A percentile compares a stretch with the other conserved stretches of the same genome.
phyloP scores from a whole-genome alignment of 495 filamentous ascomycete genomes.

The Penicillium taxi region DNA sequence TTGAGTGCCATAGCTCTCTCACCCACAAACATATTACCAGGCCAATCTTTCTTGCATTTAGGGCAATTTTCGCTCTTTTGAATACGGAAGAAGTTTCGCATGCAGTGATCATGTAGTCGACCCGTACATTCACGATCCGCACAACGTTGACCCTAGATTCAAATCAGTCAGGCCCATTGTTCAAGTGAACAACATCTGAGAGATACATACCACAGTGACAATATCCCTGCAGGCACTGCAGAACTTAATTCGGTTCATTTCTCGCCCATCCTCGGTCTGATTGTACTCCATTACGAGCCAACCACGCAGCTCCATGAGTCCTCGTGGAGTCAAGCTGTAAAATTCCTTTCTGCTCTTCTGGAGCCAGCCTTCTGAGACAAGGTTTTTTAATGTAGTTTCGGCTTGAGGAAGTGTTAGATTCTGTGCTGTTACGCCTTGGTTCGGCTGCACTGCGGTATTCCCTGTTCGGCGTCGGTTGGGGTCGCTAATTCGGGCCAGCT shows the following conservation, averaged over 20 bases:
- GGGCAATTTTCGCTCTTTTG: conserved; percentile 61
- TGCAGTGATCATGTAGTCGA: conserved; percentile 72
- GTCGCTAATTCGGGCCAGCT: conserved; percentile 26
- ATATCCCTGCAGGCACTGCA: conserved; percentile 89
- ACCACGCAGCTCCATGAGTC: conserved; percentile 71
- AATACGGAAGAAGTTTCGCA: conserved; percentile 61
- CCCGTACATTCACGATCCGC: conserved; percentile 55
- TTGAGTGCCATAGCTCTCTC: conserved; percentile 56
- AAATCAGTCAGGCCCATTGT: conserved; percentile 1
- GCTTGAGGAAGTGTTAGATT: conserved; percentile 70
- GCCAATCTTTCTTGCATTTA: conserved; percentile 64
- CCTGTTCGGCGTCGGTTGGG: conserved; percentile 29
- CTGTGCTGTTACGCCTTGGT: conserved; percentile 35
- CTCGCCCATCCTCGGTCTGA: conserved; percentile 50
- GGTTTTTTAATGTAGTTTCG: conserved; percentile 56
- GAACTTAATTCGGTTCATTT: conserved; percentile 61
- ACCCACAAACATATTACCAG: conserved; percentile 67
- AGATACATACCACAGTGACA: conserved; percentile 60
- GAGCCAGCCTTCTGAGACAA: conserved; percentile 80
- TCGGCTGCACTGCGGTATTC: conserved; percentile 27
- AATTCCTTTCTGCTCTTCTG: conserved; percentile 61
- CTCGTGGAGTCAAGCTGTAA: conserved; percentile 67
- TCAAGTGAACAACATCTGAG: not conserved
- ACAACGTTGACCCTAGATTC: conserved; percentile 67
- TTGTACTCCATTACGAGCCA: conserved; percentile 87